Evolutionary conservation across 495 filamentous ascomycete species (phyloP), one percentile per base, ranked within the genome.

Genomic region (Schizothecium vesticola): DNA sequence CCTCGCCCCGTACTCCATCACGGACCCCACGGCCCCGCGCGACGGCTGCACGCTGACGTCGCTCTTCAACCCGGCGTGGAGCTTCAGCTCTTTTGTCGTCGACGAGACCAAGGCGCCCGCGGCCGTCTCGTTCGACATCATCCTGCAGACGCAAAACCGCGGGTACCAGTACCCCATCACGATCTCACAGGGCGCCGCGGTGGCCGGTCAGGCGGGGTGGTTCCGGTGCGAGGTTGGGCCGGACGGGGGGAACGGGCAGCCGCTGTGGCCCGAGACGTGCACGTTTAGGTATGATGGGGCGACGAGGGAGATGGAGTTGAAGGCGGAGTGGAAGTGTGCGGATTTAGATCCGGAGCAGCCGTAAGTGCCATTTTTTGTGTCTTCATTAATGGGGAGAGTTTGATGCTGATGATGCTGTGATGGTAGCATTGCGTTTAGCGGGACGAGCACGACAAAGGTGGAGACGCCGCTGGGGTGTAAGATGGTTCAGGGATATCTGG

Each of bases 11-110:
- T 78, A 74, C 67, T 72, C 73, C 5, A 68, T 78, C 56, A 67
- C 67, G 9, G 74, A 74, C 33, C 74, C 74, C 0, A 29, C 70
- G 4, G 16, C 23, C 67, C 67, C 19, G 59, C 55, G 43, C n/a
- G 73, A 78, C 61, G 72, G 70, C 23, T 78, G 74, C 72, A 78
- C 74, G 28, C 56, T 76, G 3, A 67, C 71, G 0, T 74, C 73
- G 22, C 66, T 78, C 29, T 57, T 75, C 36, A 21, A 59, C 56
- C 76, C 76, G 3, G 24, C 64, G 21, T 75, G 76, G 76, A 60
- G 26, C n/a, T 71, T 78, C 56, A 71, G 68, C 57, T 19, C 57
- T 19, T 76, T 76, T 57, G 22, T 67, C 22, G 11, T 73, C 25
- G 65, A 66, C 29, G 33, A 19, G 43, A 51, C 43, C 21, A 67